Conservation (phyloP, 2,329 filamentous ascomycete genomes). For the Leptographium lundbergii region DNA sequence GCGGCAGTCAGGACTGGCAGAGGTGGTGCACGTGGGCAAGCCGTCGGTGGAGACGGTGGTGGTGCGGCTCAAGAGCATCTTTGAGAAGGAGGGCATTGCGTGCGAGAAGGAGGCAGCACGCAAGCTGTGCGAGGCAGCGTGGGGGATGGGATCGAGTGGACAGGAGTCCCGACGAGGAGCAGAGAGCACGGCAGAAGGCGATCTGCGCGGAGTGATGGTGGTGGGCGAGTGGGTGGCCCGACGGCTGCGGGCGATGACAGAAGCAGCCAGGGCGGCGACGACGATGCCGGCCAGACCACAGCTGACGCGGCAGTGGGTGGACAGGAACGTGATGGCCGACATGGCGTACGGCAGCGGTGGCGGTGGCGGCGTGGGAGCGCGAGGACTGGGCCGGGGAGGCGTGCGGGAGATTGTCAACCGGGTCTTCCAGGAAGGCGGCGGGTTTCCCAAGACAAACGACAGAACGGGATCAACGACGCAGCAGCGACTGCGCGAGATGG, state of each 20-base stretch:
- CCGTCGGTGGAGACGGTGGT: conserved; percentile 80
- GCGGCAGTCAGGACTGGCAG: conserved; percentile 71
- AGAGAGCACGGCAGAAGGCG: conserved; percentile 55
- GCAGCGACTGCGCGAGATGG: conserved; percentile 54
- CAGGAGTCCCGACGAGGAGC: conserved; percentile 47
- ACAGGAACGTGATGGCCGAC: conserved; percentile 55
- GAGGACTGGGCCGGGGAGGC: conserved; percentile 59
- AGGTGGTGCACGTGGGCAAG: conserved; percentile 84
- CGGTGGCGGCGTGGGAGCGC: conserved; percentile 53
- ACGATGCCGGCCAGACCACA: conserved; percentile 24
- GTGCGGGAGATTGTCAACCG: conserved; percentile 63
- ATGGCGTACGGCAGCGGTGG: conserved; percentile 48
- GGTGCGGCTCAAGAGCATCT: conserved; percentile 66
- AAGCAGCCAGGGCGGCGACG: conserved; percentile 16
- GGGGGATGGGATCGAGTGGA: conserved; percentile 65
- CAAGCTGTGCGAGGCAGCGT: conserved; percentile 69
- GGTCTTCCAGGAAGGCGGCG: conserved; percentile 69
- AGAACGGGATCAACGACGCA: conserved; percentile 17
- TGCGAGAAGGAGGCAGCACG: conserved; percentile 84
- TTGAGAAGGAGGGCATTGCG: conserved; percentile 76
- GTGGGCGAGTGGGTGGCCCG: conserved; percentile 78
- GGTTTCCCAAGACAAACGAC: conserved; percentile 51
- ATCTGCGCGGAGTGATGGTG: conserved; percentile 73
- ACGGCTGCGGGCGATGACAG: conserved; percentile 42
- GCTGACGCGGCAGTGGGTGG: conserved; percentile 66